Percentiles rank a stretch among this genome's conserved stretches.
Evolutionary conservation across 2,329 filamentous ascomycete species (phyloP).

Genomic region (Ceratocystis papillata): DNA sequence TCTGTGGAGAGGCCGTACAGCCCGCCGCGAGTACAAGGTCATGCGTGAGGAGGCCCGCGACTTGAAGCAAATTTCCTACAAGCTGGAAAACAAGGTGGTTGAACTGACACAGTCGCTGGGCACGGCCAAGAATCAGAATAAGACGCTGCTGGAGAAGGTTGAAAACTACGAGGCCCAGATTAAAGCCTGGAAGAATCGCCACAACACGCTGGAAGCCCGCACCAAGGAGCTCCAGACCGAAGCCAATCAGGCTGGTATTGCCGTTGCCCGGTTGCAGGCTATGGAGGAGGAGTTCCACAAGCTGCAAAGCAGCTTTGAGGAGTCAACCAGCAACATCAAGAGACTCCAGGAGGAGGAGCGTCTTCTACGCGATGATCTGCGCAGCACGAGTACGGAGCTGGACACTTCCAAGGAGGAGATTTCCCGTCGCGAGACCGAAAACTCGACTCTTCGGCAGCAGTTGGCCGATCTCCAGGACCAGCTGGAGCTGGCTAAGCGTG

Average conservation of each 20-base stretch:
- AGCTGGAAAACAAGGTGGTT: conserved; percentile 98
- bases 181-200: conserved; percentile 87
- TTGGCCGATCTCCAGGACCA: conserved; percentile 85
- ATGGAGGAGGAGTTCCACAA: conserved; percentile 96
- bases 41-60: conserved; percentile 92
- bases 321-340: conserved; percentile 83
- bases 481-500: conserved; percentile 73
- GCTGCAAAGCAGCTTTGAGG: conserved; percentile 77
- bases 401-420: conserved; percentile 67
- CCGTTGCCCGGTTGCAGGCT: conserved; percentile 74
- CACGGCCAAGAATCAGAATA: conserved; percentile 90
- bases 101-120: conserved; percentile 91
- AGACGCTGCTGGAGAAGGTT: conserved; percentile 72
- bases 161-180: conserved; percentile 94
- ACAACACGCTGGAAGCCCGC: conserved; percentile 78
- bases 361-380: conserved; percentile 70
- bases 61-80: conserved; percentile 98
- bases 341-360: conserved; percentile 90
- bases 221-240: conserved; percentile 92
- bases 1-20: conserved; percentile 76
- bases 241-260: conserved; percentile 94
- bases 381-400: conserved; percentile 67
- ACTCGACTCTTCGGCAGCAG: conserved; percentile 73
- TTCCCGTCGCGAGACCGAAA: conserved; percentile 71
- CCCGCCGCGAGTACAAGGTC: conserved; percentile 76